A percentile compares a stretch with the other conserved stretches of the same genome.
Conservation (phyloP, 1,284 basidiomycete species). For the Trichosporon inkin region DNA sequence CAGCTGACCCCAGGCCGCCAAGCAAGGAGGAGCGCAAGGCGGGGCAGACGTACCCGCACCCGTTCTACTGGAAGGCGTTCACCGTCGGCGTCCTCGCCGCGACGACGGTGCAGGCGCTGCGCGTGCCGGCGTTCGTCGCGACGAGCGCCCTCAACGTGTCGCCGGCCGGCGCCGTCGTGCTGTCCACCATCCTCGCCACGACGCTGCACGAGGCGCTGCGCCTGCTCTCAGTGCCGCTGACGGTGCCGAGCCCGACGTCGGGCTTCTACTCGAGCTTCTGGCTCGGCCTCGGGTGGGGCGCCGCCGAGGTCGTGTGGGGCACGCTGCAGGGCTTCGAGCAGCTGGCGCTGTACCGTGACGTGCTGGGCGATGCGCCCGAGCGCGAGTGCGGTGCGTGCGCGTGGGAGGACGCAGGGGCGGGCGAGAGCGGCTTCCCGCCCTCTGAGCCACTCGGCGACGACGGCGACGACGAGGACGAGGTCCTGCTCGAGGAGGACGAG, state of each 20-base stretch:
- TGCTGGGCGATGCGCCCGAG: conserved; percentile 28
- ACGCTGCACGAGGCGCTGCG: conserved; percentile 45
- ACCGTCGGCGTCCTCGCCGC: conserved; percentile 45
- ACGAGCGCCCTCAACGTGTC: conserved; percentile 31
- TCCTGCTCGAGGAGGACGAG: conserved; percentile 28
- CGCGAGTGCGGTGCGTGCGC: conserved; percentile 2
- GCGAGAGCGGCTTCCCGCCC: conserved; percentile 8
- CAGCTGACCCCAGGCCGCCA: conserved; percentile 42
- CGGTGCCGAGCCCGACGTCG: conserved; percentile 39
- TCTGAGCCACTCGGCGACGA: conserved; percentile 4
- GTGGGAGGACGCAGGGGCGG: conserved; percentile 8
- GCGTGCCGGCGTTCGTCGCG: conserved; percentile 41
- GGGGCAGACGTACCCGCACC: conserved; percentile 47
- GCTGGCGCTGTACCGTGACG: conserved; percentile 45
- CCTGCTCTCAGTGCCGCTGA: conserved; percentile 38
- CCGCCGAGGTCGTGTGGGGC: conserved; percentile 47
- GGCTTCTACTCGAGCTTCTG: conserved; percentile 49
- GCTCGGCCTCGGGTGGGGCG: conserved; percentile 49
- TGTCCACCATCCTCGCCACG: conserved; percentile 35
- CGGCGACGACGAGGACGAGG: conserved; percentile 23
- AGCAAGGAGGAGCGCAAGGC: conserved; percentile 35
- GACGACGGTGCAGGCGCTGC: conserved; percentile 42
- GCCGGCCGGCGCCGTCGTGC: conserved; percentile 1
- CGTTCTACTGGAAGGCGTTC: conserved; percentile 43
- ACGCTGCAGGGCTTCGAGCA: conserved; percentile 49